phyloP scores from a whole-genome alignment of 192 early-diverging fungal species.

The Chytriomyces hyalinus region DNA sequence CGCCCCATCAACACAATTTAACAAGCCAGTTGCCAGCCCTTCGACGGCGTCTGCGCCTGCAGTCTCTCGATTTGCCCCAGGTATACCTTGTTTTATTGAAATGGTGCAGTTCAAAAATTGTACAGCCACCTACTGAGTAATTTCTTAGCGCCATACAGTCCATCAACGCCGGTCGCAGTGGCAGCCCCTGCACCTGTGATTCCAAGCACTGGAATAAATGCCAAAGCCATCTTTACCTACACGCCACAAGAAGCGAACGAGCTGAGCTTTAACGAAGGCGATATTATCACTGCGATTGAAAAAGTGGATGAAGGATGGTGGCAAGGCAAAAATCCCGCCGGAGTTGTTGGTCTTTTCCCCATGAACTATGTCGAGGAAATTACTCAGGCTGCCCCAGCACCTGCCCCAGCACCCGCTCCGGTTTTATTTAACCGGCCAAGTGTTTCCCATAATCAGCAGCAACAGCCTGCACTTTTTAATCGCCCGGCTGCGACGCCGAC shows the following conservation, averaged over 20 bases:
- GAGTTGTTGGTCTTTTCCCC: slow-evolving; percentile 81
- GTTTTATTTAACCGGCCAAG: slow-evolving; percentile 24
- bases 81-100: too few relatives aligned
- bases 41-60: too few relatives aligned
- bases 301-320: slow-evolving; percentile 93
- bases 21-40: background rate
- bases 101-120: too few relatives aligned
- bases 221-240: slow-evolving; percentile 31
- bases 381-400: background rate
- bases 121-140: too few relatives aligned
- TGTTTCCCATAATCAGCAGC: background rate
- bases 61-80: too few relatives aligned
- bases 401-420: background rate
- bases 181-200: background rate
- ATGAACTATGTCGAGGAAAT: slow-evolving; percentile 54
- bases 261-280: slow-evolving; percentile 80
- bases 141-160: background rate
- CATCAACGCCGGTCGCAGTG: slow-evolving; percentile 1
- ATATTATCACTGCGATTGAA: slow-evolving; percentile 77
- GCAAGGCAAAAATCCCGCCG: slow-evolving; percentile 79
- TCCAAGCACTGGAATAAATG: slow-evolving; percentile 7
- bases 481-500: slow-evolving; percentile 17
- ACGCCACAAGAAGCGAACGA: slow-evolving; percentile 75
- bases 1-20: background rate
- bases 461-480: background rate